Conservation (phyloP, 805 yeast species). For the Zygoascus biomembranicola region DNA sequence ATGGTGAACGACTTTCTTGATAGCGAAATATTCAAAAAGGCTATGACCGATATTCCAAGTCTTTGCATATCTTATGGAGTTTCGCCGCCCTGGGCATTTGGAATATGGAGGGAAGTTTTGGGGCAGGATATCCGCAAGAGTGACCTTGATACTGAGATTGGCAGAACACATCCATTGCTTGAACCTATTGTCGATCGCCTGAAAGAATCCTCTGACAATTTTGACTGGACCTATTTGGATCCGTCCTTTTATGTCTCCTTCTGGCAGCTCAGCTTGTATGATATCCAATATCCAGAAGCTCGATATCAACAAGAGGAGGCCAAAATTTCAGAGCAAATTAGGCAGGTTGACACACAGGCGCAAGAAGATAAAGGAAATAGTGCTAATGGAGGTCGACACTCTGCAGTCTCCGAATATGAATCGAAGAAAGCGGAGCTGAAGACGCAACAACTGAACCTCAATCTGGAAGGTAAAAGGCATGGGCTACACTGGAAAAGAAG, state of each 20-base stretch:
- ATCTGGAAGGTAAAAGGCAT: constrained; percentile 40
- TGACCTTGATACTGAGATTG: constrained; percentile 31
- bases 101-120: constrained; percentile 53
- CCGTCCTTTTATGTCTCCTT: constrained; percentile 47
- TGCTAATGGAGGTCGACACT: not conserved
- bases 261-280: constrained; percentile 70
- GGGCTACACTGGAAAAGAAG: constrained; percentile 31
- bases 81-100: constrained; percentile 55
- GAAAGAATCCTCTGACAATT: constrained; percentile 23
- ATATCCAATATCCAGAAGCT: constrained; percentile 46
- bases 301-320: constrained; percentile 43
- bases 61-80: constrained; percentile 24
- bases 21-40: constrained; percentile 14
- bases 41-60: constrained; percentile 12
- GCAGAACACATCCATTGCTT: constrained; percentile 41
- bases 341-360: constrained; percentile 63
- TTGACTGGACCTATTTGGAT: constrained; percentile 22
- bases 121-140: constrained; percentile 26
- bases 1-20: constrained; percentile 45
- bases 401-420: not conserved
- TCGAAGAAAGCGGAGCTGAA: not conserved
- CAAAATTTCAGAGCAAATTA: constrained; percentile 30
- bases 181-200: constrained; percentile 11
- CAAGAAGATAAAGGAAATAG: constrained; percentile 4
- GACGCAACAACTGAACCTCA: constrained; percentile 1